Percentiles rank a stretch among this genome's conserved stretches.
Evolutionary conservation across 2,329 filamentous ascomycete genomes (phyloP).

Genomic region (Curvularia lunata): DNA sequence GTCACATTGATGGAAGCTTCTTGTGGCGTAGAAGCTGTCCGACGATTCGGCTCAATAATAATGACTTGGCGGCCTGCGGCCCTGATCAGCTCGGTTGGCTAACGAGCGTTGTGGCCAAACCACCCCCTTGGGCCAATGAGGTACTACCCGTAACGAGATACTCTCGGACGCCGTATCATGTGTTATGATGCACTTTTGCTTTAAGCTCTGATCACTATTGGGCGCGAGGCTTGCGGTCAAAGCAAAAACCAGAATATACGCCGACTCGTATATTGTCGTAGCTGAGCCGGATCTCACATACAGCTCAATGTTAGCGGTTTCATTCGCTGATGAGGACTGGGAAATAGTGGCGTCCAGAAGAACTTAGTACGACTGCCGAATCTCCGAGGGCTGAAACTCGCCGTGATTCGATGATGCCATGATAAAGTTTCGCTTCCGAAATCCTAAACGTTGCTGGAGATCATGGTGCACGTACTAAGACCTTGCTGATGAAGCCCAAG

Average conservation of each 20-base stretch:
- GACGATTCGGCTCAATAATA: conserved; percentile 23
- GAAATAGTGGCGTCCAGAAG: conserved; percentile 9
- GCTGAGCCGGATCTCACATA: conserved; percentile 16
- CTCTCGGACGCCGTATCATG: conserved; percentile 7
- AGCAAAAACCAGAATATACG: conserved; percentile 22
- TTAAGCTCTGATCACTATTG: conserved; percentile 31
- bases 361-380: conserved; percentile 5
- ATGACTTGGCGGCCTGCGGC: conserved; percentile 23
- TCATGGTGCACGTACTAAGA: conserved; percentile 15
- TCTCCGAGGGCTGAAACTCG: conserved; percentile 11
- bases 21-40: conserved; percentile 26
- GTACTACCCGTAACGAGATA: conserved; percentile 14
- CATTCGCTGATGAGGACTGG: conserved; percentile 19
- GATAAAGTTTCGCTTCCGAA: conserved; percentile 20
- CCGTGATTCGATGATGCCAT: conserved; percentile 11
- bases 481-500: conserved; percentile 16
- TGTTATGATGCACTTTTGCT: conserved; percentile 21
- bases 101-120: conserved; percentile 16
- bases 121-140: conserved; percentile 20
- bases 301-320: conserved; percentile 23
- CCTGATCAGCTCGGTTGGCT: conserved; percentile 21
- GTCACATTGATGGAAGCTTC: conserved; percentile 29
- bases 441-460: conserved; percentile 20
- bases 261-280: conserved; percentile 21
- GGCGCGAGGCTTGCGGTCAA: conserved; percentile 23